A percentile compares a stretch with the other conserved stretches of the same genome.
Conservation (phyloP, 2,329 filamentous ascomycete genomes). For the Colletotrichum theobromicola region DNA sequence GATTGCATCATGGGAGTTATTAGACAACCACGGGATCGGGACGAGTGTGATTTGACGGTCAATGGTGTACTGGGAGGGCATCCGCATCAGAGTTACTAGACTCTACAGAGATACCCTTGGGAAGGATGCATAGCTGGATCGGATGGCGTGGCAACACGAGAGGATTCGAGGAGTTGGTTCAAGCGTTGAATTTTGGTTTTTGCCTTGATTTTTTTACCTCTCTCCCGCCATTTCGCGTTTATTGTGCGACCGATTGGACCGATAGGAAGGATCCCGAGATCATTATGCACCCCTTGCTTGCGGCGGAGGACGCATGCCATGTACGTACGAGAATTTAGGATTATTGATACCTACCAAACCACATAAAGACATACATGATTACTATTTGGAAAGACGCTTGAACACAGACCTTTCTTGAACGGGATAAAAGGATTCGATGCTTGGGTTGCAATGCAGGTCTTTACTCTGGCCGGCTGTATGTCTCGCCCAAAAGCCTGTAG, state of each 20-base stretch:
- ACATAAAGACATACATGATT: background rate
- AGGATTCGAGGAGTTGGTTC: background rate
- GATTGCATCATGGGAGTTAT: conserved; percentile 6
- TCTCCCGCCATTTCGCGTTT: background rate
- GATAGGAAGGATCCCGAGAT: conserved; percentile 18
- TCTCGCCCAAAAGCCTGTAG: background rate
- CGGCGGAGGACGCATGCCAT: background rate
- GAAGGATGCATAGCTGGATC: background rate
- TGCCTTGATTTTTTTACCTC: background rate
- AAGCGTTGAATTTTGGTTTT: conserved; percentile 3
- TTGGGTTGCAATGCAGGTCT: background rate
- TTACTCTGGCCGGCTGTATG: background rate
- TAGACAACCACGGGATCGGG: background rate
- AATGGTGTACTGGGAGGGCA: background rate
- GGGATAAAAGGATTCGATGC: background rate
- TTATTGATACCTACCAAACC: conserved; percentile 9
- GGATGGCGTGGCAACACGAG: background rate
- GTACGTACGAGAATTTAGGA: conserved; percentile 10
- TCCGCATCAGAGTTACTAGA: conserved; percentile 27
- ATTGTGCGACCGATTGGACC: background rate
- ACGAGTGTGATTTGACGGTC: background rate
- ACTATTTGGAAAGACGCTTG: background rate
- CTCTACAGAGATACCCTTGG: conserved; percentile 18
- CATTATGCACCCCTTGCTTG: conserved; percentile 20
- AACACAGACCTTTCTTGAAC: background rate